Evolutionary conservation across 2,329 filamentous ascomycete genomes (phyloP).

Genomic region (Epichloe sibirici): DNA sequence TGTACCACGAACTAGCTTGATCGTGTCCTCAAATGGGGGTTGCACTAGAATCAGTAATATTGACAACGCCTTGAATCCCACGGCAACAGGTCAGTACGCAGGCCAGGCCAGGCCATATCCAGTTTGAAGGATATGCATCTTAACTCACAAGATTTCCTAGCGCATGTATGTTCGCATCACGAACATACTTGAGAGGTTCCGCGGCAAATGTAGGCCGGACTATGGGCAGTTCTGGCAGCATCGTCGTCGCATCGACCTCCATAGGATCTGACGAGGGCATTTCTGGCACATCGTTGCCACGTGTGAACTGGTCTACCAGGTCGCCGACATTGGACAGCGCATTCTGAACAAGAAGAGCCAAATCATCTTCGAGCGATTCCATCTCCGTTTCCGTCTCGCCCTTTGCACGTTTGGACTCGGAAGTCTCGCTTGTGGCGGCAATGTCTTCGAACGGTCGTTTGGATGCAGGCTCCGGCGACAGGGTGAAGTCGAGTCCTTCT

Average conservation of each 20-base stretch:
- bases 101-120: too few relatives aligned
- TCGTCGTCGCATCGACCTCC: slow-evolving; percentile 19
- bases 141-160: slow-evolving; percentile 29
- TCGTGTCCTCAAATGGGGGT: slow-evolving; percentile 23
- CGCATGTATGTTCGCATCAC: slow-evolving; percentile 24
- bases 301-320: slow-evolving; percentile 22
- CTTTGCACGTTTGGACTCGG: slow-evolving; percentile 24
- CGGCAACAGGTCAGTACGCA: not conserved
- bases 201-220: slow-evolving; percentile 20
- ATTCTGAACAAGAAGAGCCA: slow-evolving; percentile 28
- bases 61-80: slow-evolving; percentile 23
- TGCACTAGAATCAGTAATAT: slow-evolving; percentile 26
- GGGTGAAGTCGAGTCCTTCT: slow-evolving; percentile 22
- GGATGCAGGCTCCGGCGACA: slow-evolving; percentile 23
- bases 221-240: slow-evolving; percentile 17
- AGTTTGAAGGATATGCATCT: not conserved
- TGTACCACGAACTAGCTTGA: slow-evolving; percentile 20
- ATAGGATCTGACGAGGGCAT: slow-evolving; percentile 19
- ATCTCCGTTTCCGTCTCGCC: slow-evolving; percentile 16
- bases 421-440: slow-evolving; percentile 15
- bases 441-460: slow-evolving; percentile 25
- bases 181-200: slow-evolving; percentile 26
- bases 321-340: slow-evolving; percentile 28
- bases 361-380: slow-evolving; percentile 22
- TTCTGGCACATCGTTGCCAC: slow-evolving; percentile 11